Evolutionary conservation across 2,329 filamentous ascomycete species (phyloP).

Genomic region (Aspergillus clavatus): DNA sequence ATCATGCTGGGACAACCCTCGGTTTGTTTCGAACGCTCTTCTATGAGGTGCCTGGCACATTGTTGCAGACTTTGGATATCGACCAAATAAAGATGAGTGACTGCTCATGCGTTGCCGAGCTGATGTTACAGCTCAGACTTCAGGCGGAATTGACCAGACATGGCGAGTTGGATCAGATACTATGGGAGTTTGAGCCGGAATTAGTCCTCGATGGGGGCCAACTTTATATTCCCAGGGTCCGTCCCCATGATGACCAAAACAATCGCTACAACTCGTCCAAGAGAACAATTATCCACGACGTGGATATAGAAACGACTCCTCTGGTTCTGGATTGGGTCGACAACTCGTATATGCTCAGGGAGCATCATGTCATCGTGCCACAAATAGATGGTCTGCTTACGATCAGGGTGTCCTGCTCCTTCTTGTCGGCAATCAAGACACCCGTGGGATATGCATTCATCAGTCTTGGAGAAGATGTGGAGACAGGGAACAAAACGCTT

Average conservation of each 20-base stretch:
- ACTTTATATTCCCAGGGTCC: conserved; percentile 16
- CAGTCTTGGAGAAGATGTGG: background rate
- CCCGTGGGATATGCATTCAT: background rate
- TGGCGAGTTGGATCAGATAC: background rate
- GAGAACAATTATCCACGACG: background rate
- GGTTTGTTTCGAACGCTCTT: background rate
- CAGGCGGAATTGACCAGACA: background rate
- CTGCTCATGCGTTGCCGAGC: background rate
- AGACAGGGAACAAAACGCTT: background rate
- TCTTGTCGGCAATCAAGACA: background rate
- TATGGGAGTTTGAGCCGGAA: background rate
- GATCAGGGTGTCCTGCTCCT: background rate
- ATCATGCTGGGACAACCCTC: background rate
- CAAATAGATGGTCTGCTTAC: background rate
- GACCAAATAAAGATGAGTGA: background rate
- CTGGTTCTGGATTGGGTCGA: background rate
- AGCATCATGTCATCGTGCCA: background rate
- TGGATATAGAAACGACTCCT: background rate
- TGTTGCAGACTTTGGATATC: background rate
- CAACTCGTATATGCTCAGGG: background rate
- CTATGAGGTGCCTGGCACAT: background rate
- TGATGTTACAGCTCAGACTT: background rate
- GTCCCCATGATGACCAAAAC: conserved; percentile 3
- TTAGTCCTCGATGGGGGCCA: conserved; percentile 7
- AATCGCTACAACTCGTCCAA: conserved; percentile 6